Base-by-base conservation (phyloP, 164 flowering plant species). In the Stephania japonica region DNA sequence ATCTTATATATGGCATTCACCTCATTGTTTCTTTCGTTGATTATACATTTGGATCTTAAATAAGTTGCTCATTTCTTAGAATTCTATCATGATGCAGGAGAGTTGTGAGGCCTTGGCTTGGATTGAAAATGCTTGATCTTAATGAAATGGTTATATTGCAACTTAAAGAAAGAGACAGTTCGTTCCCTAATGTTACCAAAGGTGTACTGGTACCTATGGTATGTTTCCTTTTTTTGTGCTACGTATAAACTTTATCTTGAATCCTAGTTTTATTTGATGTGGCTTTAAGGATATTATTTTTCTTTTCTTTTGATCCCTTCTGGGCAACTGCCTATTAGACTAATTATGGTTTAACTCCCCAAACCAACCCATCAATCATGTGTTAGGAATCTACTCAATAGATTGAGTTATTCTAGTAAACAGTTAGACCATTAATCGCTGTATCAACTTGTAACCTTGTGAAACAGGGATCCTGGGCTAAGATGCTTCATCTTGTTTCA, bases 31-130 rank as follows among this genome's bases (percentile, higher is more conserved):
- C 38, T 2, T 32, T 32, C 38, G 4, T 13, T 44, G 50, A 44
- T 8, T 6, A 44, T 44, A 9, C 14, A 44, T 13, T 44, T 44
- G 50, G 50, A 44, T 44, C 50, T 44, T 13, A 44, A 8, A 44
- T 8, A 8, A n/a, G n/a, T n/a, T 13, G 50, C 59, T 43, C 61
- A 68, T 19, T 10, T 38, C 66, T 41, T 14, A 49, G 21, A 44
- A 21, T 74, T 61, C n/a, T 72, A 42, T 59, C 76, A 49, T 77
- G 25, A n/a, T 84, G 79, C 90, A 94, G 98, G 83, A 87, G 95
- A 84, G 98, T 94, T 73, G 85, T 92, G 67, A 86, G 98, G 62
- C 97, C 98, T 69, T 94, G 98, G 98, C 86, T 94, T 73, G 98
- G 98, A 70, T 78, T 94, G 80, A 92, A 86, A 81, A 94, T 94